phyloP scores from a whole-genome alignment of 441 rosid genomes.

The Syzygium syzygioides region DNA sequence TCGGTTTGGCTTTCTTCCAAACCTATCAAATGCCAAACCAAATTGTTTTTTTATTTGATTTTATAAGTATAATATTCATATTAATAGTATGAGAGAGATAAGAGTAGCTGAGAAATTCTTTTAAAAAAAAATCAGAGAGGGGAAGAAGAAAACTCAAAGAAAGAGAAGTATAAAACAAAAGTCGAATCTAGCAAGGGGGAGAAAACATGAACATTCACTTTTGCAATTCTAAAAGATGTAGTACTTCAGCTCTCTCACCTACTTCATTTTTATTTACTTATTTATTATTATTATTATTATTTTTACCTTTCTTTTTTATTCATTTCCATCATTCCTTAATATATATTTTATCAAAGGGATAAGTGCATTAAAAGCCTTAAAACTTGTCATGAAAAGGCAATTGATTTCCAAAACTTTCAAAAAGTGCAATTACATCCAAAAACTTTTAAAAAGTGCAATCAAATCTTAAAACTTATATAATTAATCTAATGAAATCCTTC shows the following conservation, averaged over 20 bases:
- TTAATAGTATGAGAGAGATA: background rate
- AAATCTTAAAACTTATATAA: too few species aligned
- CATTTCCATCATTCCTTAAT: background rate
- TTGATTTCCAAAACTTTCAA: too few species aligned
- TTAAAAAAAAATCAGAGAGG: background rate
- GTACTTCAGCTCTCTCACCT: rapidly evolving
- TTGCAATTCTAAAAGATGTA: background rate
- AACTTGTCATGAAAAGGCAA: too few species aligned
- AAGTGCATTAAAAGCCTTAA: too few species aligned
- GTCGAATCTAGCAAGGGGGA: too few species aligned
- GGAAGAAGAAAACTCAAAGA: background rate
- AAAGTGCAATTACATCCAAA: too few species aligned
- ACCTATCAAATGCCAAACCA: background rate
- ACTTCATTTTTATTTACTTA: background rate
- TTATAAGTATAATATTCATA: background rate
- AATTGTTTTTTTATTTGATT: background rate
- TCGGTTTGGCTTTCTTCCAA: background rate
- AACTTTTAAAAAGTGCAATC: too few species aligned
- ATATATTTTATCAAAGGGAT: background rate
- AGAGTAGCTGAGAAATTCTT: background rate
- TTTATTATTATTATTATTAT: background rate
- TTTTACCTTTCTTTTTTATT: background rate
- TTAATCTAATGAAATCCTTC: too few species aligned
- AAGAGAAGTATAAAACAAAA: background rate
- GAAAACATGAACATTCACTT: background rate